phyloP scores from a whole-genome alignment of 805 yeast genomes.

The Candida bentonensis region DNA sequence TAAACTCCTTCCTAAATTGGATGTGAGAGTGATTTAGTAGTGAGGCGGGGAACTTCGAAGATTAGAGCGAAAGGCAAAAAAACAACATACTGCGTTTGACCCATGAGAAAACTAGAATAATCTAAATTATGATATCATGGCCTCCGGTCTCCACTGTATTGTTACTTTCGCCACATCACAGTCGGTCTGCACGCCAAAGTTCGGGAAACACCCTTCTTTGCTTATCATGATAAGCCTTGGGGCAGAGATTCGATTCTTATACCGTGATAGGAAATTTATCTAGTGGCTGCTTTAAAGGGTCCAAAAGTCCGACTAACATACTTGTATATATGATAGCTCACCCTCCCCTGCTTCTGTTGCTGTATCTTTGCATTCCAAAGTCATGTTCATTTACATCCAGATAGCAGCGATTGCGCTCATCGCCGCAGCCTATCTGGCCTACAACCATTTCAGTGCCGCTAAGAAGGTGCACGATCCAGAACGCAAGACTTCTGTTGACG shows the following conservation, averaged over 20 bases:
- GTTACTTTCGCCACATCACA: too few species aligned
- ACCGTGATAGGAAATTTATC: constrained; percentile 1
- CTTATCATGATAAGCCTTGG: not conserved
- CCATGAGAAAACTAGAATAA: too few species aligned
- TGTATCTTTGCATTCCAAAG: not conserved
- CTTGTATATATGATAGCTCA: too few species aligned
- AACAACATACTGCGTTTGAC: too few species aligned
- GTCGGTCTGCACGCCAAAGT: too few species aligned
- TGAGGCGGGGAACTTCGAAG: too few species aligned
- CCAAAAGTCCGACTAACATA: not conserved
- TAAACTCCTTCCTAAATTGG: too few species aligned
- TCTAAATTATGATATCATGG: too few species aligned
- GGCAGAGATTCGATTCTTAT: not conserved
- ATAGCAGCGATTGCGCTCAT: not conserved
- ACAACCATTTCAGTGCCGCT: not conserved
- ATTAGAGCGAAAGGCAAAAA: too few species aligned
- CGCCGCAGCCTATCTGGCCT: not conserved
- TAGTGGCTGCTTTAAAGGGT: not conserved
- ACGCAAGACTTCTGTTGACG: not conserved
- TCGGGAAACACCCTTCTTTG: not conserved
- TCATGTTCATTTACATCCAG: not conserved
- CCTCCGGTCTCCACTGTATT: too few species aligned
- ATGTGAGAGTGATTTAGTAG: too few species aligned
- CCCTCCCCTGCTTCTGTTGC: too few species aligned
- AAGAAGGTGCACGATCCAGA: not conserved